Base-by-base conservation (phyloP, 2,329 filamentous ascomycete genomes). In the Penicillium sp. region DNA sequence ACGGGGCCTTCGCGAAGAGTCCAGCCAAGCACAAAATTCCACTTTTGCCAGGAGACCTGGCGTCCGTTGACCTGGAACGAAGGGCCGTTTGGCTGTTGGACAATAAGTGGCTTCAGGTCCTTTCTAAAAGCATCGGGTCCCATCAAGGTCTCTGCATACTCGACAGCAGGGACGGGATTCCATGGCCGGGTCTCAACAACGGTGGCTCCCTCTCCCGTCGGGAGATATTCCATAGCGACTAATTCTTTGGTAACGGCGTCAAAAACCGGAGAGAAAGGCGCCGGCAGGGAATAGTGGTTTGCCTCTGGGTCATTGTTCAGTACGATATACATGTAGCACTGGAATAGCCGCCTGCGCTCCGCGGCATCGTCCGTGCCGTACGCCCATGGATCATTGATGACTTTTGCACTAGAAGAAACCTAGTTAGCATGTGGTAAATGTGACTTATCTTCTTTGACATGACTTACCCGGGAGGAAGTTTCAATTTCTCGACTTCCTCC, bases 1-100 rank as follows among this genome's bases (percentile, higher is more conserved):
- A 86, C 82, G 18, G 82, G 79, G 2, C 87, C 87, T 69, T 90
- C 87, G 33, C 33, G 8, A 48, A 82, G 79, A 61, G 86, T 90
- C 74, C 87, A 89, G 38, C 82, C 81, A 9, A 90, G 76, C 9
- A 85, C 77, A 71, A 90, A 85, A 2, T 79, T 75, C 86, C 86
- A 89, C 62, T 86, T 83, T 66, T 85, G 82, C 83, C 83, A 86
- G 5, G 84, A 64, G 18, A 74, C 63, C 55, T 76, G 75, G 35
- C 78, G 81, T 2, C 82, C 83, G 20, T 73, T 77, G 9, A 88
- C 77, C 0, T 71, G 74, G 69, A 90, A 89, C 2, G 82, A 85
- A 0, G 86, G 79, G 0, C 86, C 86, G 43, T 88, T 81, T 1
- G 83, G 83, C 60, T 91, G 88, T 1, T 82, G 77, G 47, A 91